Evolutionary conservation across 805 yeast species (phyloP), one percentile per base, ranked within the genome.

Genomic region (Deakozyma indianensis): DNA sequence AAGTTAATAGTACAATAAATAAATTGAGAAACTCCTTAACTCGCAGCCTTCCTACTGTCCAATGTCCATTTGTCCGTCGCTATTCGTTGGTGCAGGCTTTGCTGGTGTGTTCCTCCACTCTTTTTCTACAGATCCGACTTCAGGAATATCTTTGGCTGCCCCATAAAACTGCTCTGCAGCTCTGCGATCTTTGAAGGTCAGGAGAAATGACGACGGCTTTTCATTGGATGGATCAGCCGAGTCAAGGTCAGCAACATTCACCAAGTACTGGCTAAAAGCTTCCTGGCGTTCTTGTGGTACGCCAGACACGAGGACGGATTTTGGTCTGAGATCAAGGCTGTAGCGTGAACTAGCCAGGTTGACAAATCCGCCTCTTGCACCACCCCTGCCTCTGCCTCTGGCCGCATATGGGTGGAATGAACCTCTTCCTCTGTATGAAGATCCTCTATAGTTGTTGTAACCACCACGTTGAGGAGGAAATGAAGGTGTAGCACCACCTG

Each of bases 291-390:
- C 59, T 15, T 50, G 49, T 1, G 57, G 40, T 2, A 66, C 51
- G 3, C 66, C 65, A 3, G 43, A 40, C 5, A 68, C 55, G n/a
- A 51, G 43, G 3, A 67, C 63, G 23, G 53, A 49, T 46, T 59
- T 63, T 4, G 71, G 67, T 14, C 71, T 57, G 27, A 64, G 51
- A 48, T 67, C 71, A 18, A 67, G 53, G 27, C 50, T 57, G 20
- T 53, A 54, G 16, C 59, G 47, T 11, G 51, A 42, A n/a, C 18
- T 32, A 2, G 54, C 47, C 5, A 59, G 58, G 3, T 44, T 45
- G 23, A 53, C 54, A 35, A 50, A 51, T 11, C 46, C 49, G 35
- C 48, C 50, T 22, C 49, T 53, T 15, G 61, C 58, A 14, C 59
- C 55, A 4, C 55, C 54, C 38, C 48, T 54, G 2, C 56, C 56